phyloP scores from a whole-genome alignment of 768 basidiomycete genomes.

The Amanita inopinata region DNA sequence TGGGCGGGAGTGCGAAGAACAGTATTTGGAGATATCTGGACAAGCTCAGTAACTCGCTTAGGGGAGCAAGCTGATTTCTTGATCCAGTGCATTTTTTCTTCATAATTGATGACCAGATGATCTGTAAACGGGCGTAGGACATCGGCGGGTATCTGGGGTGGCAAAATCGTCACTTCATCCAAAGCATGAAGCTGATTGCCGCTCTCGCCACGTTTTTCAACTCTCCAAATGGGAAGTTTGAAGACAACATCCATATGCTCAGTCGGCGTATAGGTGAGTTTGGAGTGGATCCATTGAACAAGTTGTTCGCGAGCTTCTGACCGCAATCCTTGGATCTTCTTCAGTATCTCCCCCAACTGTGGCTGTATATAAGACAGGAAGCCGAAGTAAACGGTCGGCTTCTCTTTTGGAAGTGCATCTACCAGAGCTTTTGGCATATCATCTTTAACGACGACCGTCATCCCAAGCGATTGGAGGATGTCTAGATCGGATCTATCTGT shows the following conservation, averaged over 20 bases:
- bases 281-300: constrained; percentile 22
- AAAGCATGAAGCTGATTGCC: constrained; percentile 12
- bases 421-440: constrained; percentile 14
- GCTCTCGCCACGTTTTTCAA: constrained; percentile 9
- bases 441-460: constrained; percentile 16
- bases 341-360: constrained; percentile 6
- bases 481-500: constrained; percentile 13
- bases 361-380: constrained; percentile 14
- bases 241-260: constrained; percentile 14
- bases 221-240: constrained; percentile 27
- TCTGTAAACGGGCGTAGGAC: not conserved
- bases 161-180: constrained; percentile 13
- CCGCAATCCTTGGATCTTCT: constrained; percentile 16
- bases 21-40: not conserved
- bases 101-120: not conserved
- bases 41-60: not conserved
- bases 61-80: not conserved
- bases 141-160: constrained; percentile 8
- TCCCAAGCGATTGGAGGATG: constrained; percentile 16
- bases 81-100: not conserved
- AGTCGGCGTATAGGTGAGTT: constrained; percentile 10
- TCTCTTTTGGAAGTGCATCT: constrained; percentile 11
- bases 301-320: constrained; percentile 14
- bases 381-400: constrained; percentile 11
- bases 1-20: not conserved